phyloP scores from a whole-genome alignment of 2,329 filamentous ascomycete genomes.

The Microdochium trichocladiopsis region DNA sequence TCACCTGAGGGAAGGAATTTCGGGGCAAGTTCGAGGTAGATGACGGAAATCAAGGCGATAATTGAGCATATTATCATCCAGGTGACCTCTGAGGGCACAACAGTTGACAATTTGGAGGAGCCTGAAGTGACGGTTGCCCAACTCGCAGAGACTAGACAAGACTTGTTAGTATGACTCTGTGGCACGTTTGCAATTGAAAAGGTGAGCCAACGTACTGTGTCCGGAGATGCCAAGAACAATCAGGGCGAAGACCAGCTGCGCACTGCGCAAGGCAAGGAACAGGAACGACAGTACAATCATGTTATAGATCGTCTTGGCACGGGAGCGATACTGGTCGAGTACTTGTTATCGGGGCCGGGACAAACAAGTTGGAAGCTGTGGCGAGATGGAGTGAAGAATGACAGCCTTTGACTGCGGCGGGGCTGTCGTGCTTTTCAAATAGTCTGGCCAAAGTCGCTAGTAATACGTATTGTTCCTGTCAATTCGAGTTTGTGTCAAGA shows the following conservation, averaged over 20 bases:
- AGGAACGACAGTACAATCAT: constrained; percentile 31
- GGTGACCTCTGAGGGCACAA: constrained; percentile 49
- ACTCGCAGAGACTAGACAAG: constrained; percentile 41
- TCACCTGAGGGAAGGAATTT: constrained; percentile 34
- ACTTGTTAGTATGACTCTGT: background rate
- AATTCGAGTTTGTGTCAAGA: background rate
- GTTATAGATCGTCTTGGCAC: constrained; percentile 1
- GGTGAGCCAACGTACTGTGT: constrained; percentile 33
- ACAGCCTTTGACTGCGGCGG: constrained; percentile 6
- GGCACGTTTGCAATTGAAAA: background rate
- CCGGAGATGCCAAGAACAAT: constrained; percentile 39
- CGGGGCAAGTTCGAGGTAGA: constrained; percentile 43
- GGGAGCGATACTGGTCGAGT: background rate
- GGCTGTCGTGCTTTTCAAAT: background rate
- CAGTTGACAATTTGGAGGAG: constrained; percentile 25
- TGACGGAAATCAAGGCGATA: constrained; percentile 46
- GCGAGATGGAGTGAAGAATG: no score
- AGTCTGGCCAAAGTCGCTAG: background rate
- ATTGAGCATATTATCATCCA: constrained; percentile 49
- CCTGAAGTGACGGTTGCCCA: constrained; percentile 45
- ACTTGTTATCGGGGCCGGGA: no score
- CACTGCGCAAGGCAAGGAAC: constrained; percentile 33
- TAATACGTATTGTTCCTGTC: background rate
- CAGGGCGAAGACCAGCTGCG: constrained; percentile 37
- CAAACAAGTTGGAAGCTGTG: no score